Base-by-base conservation (phyloP, 2,329 filamentous ascomycete species). In the Hyphodiscus sp. region DNA sequence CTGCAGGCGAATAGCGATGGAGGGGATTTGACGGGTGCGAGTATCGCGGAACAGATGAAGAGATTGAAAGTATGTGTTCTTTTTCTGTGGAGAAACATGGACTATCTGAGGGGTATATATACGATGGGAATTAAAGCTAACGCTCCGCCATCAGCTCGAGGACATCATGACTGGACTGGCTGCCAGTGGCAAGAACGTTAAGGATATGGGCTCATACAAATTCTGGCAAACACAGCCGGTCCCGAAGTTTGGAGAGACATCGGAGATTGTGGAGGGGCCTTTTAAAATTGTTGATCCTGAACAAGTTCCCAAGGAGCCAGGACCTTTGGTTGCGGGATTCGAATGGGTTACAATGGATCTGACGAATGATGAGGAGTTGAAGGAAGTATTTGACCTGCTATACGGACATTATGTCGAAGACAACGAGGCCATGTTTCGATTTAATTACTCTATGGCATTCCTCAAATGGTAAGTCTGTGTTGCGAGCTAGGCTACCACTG, bases 191-290 rank as follows among this genome's bases (percentile, higher is more conserved):
- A 95, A 94, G 78, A 95, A 95, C 66, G 85, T 83, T 63, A 96
- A 96, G 75, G 91, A 96, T 68, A 96, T 96, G 90, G 91, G 86
- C 7, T 89, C 86, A 54, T 96, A 97, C 79, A 96, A 95, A 73
- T 99, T 99, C 75, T 99, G 94, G 94, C 85, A 90, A 70, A 99
- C 94, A 46, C 94, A 99, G 71, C 94, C 94, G 0, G 94, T 99
- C 55, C 88, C 89, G 49, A 86, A 85, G 66, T 96, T 97, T 67
- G 85, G 80, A 64, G 75, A 85, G 69, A 71, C 79, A 49, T 72
- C 76, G 55, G 74, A 78, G 58, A 65, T 83, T 47, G 76, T 83
- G 58, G 91, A 97, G 65, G 94, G 94, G 0, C 90, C 91, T 0
- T 88, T 99, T 68, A 87, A 86, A 72, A 74, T 85, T 18, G 87